Percentiles rank a stretch among this genome's conserved stretches.
Evolutionary conservation across 345 rosid species (phyloP).

Genomic region (Acer campestre): DNA sequence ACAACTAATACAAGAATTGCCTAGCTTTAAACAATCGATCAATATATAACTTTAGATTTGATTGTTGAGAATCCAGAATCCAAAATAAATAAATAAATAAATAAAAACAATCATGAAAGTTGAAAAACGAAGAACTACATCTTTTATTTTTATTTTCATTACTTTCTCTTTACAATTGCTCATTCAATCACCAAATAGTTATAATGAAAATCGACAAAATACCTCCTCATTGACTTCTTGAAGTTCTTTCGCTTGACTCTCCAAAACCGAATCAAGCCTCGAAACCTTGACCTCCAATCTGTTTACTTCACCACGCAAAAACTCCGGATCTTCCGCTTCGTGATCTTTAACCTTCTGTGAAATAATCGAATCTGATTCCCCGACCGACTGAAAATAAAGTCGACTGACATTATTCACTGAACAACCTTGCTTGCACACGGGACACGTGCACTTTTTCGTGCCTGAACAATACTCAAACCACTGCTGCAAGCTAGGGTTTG

Average conservation of each 20-base stretch:
- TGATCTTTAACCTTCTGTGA: slow-evolving; percentile 35
- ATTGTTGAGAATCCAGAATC: background rate
- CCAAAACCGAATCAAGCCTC: slow-evolving; percentile 48
- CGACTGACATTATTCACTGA: slow-evolving; percentile 45
- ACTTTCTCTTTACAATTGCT: background rate
- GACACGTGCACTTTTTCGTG: slow-evolving; percentile 75
- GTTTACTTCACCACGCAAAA: slow-evolving; percentile 58
- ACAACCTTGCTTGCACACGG: slow-evolving; percentile 86
- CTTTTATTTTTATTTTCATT: background rate
- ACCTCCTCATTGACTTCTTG: slow-evolving; percentile 61
- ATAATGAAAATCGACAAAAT: background rate
- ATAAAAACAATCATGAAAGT: background rate
- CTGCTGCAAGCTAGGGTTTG: slow-evolving; percentile 75
- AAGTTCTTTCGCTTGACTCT: slow-evolving; percentile 55
- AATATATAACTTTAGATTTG: background rate
- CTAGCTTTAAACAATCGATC: background rate
- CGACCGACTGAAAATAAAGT: slow-evolving; percentile 87
- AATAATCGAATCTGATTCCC: slow-evolving; percentile 40
- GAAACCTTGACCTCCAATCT: slow-evolving; percentile 61
- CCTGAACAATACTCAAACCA: slow-evolving; percentile 90
- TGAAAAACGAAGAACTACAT: background rate
- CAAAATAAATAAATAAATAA: too few species aligned
- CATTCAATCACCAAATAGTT: background rate
- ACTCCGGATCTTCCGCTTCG: slow-evolving; percentile 50
- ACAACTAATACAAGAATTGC: slow-evolving; percentile 49